Conservation (phyloP, 768 basidiomycete genomes). For the Phaffia australis region DNA sequence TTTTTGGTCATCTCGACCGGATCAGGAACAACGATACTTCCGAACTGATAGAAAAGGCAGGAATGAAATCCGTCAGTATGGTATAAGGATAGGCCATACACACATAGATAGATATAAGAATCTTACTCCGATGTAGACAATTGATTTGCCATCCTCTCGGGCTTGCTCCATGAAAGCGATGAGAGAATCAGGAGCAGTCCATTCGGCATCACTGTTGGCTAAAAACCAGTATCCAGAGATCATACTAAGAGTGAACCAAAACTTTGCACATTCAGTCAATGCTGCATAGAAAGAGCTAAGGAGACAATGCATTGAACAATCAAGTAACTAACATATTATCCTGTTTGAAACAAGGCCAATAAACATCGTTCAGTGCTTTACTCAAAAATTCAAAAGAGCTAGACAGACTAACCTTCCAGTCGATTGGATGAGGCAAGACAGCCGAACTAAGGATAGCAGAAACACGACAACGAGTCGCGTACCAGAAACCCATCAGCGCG, state of each 20-base stretch:
- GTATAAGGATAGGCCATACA: neutral
- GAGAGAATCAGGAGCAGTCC: slow-evolving; percentile 48
- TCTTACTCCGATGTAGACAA: slow-evolving; percentile 51
- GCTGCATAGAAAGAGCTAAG: slow-evolving; percentile 5
- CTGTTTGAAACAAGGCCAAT: slow-evolving; percentile 28
- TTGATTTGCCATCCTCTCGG: slow-evolving; percentile 46
- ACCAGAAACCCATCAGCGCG: slow-evolving; percentile 6
- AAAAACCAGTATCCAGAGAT: slow-evolving; percentile 51
- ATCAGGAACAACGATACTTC: slow-evolving; percentile 36
- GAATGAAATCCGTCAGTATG: neutral
- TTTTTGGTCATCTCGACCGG: slow-evolving; percentile 48
- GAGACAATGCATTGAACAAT: neutral
- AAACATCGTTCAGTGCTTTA: slow-evolving; percentile 51
- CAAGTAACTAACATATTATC: slow-evolving; percentile 3
- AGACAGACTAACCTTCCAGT: slow-evolving; percentile 43
- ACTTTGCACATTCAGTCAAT: neutral
- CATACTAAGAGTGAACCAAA: neutral
- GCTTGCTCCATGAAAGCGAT: slow-evolving; percentile 51
- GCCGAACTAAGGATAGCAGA: slow-evolving; percentile 33
- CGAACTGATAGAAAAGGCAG: slow-evolving; percentile 35
- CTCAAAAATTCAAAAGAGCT: slow-evolving; percentile 37
- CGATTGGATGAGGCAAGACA: slow-evolving; percentile 59
- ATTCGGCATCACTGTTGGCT: slow-evolving; percentile 50
- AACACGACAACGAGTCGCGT: neutral
- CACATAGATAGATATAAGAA: slow-evolving; percentile 55